Base-by-base conservation (phyloP, 371 early-diverging fungal genomes). In the Apophysomyces ossiformis region DNA sequence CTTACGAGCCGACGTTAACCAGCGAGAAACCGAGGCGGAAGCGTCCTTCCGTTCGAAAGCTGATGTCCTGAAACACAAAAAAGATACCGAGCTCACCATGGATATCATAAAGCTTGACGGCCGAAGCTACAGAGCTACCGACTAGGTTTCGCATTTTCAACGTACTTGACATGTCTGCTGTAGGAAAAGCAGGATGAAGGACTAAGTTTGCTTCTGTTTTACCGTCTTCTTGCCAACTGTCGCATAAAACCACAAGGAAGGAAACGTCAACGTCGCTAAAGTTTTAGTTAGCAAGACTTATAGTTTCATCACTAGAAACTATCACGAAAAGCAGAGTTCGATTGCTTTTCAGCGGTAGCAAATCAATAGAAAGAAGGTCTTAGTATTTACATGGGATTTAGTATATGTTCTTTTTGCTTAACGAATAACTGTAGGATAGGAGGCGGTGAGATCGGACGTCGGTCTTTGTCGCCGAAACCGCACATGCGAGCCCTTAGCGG, bases 31-130 rank as follows among this genome's bases (percentile, higher is more conserved):
- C 78, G 5, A 92, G 75, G 5, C 86, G 80, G 75, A 85, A 92
- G 0, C 70, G 63, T 5, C 93, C 93, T 67, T 88, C 87, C 11
- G 84, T 85, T 43, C 93, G 77, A 26, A 92, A 81, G 54, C 87
- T 87, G 8, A 92, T 65, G 46, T 92, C 93, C 63, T 86, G 89
- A 69, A 92, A 92, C 46, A 91, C 75, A 69, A 91, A 92, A 56
- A 85, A 94, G 50, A 93, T 89, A 11, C 92, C 92, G 35, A 85
- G 83, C 32, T 88, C 76, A 57, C 88, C 85, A 45, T 91, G 80
- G 7, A 83, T 54, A 62, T 89, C 86, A 9, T 77, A 72, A 9
- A 94, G 82, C 36, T 89, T 83, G 32, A 82, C 80, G 1, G 91
- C 90, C 0, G 92, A 87, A 0, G 93, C 79, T 1, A 90, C 89